Base-by-base conservation (phyloP, 108 stramenopile species). In the Mayamaea pseudoterrestris region DNA sequence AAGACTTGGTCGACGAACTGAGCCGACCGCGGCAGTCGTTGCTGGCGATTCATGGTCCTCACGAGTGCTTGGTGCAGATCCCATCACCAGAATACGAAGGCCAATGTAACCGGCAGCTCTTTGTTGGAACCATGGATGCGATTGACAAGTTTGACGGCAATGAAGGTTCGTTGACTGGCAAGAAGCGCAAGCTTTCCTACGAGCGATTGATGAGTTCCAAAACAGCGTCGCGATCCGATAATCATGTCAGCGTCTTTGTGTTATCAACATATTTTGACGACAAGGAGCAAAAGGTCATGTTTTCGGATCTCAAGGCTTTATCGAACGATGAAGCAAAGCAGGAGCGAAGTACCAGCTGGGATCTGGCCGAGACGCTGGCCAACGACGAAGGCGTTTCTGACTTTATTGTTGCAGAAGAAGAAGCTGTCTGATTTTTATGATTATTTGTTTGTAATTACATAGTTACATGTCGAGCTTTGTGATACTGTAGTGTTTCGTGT, bases 51-150 rank as follows among this genome's bases (percentile, higher is more conserved):
- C 32, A 34, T 13, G 32, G 11, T 9, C 32, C 32, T 34, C 13
- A 11, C 32, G 32, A 34, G 9, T 11, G 32, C 32, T 11, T 34
- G 9, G 32, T 13, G 32, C 32, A 34, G 9, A 9, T 34, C 13
- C 32, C 32, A 34, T 34, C 32, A 9, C 32, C 32, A 13, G 11
- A 34, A 34, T n/a, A n/a, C n/a, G n/a, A n/a, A n/a, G n/a, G n/a
- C n/a, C n/a, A n/a, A n/a, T n/a, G n/a, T n/a, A n/a, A n/a, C n/a
- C 32, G 32, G 32, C 32, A 34, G 32, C 32, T 34, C 13, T 34
- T 11, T 13, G 32, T 34, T 13, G 32, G 32, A 13, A 34, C 32
- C 11, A 34, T 11, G 32, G 11, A 9, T 34, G 32, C 11, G 9
- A 11, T 34, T 34, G 11, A 11, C 9, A 34, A 34, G 13, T 13